Conservation (phyloP, 2,329 filamentous ascomycete species). For the Ascochyta fabae region DNA sequence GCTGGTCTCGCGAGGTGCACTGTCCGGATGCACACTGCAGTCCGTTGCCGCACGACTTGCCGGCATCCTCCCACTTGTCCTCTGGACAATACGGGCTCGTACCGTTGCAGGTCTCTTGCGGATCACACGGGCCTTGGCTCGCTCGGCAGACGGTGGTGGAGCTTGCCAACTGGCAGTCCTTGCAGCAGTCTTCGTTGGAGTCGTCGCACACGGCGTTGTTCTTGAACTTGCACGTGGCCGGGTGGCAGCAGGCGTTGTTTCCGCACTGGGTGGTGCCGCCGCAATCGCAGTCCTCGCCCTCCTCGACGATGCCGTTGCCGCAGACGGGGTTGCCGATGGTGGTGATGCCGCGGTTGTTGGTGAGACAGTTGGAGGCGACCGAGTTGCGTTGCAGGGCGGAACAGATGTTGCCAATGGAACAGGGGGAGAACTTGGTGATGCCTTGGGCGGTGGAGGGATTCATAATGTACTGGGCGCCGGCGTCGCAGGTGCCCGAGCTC, state of each 20-base stretch:
- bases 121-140: slow-evolving; percentile 83
- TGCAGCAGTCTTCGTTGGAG: slow-evolving; percentile 85
- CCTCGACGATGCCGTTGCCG: slow-evolving; percentile 96
- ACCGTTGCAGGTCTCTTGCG: slow-evolving; percentile 82
- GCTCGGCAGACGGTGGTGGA: slow-evolving; percentile 78
- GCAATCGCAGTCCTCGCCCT: slow-evolving; percentile 94
- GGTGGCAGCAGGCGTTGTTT: slow-evolving; percentile 81
- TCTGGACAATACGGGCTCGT: slow-evolving; percentile 73
- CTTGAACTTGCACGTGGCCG: slow-evolving; percentile 85
- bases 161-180: slow-evolving; percentile 70
- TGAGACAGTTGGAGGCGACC: slow-evolving; percentile 78
- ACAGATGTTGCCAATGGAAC: slow-evolving; percentile 93
- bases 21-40: slow-evolving; percentile 88
- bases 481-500: slow-evolving; percentile 71
- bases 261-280: slow-evolving; percentile 77
- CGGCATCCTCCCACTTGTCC: slow-evolving; percentile 74
- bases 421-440: slow-evolving; percentile 83
- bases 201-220: slow-evolving; percentile 78
- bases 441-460: slow-evolving; percentile 81
- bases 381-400: slow-evolving; percentile 79
- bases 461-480: slow-evolving; percentile 86
- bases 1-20: slow-evolving; percentile 88
- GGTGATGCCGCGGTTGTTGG: slow-evolving; percentile 81
- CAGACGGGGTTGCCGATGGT: slow-evolving; percentile 86
- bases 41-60: slow-evolving; percentile 71